phyloP scores from a whole-genome alignment of 2,329 filamentous ascomycete genomes.

The Aureobasidium sp. region DNA sequence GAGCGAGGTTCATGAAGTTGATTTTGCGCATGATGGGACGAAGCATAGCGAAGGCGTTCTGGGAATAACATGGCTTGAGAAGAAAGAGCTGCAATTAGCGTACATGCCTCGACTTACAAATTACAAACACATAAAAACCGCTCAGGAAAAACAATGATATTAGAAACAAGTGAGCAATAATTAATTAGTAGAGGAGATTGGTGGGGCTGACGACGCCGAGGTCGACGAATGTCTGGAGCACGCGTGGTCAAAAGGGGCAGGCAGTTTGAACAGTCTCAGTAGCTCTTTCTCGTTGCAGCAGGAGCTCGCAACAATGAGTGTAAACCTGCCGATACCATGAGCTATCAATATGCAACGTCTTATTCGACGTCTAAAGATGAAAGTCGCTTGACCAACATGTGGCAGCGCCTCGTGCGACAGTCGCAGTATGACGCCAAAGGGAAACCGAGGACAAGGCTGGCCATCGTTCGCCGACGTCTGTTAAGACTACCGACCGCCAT shows the following conservation, averaged over 20 bases:
- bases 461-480: constrained; percentile 4
- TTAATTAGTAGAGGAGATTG: not conserved
- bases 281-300: not conserved
- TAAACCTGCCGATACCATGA: constrained; percentile 13
- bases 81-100: not conserved
- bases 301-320: constrained; percentile 4
- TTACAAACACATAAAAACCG: not conserved
- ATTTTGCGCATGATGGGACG: not conserved
- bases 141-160: not conserved
- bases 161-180: not conserved
- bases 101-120: not conserved
- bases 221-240: not conserved
- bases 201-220: not conserved
- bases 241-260: constrained; percentile 9
- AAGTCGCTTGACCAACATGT: not conserved
- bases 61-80: not conserved
- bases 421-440: constrained; percentile 13
- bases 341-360: constrained; percentile 16
- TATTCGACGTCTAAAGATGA: constrained; percentile 8
- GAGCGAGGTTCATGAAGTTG: not conserved
- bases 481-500: constrained; percentile 44
- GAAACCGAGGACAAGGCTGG: constrained; percentile 2
- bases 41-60: constrained; percentile 14
- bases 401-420: constrained; percentile 9
- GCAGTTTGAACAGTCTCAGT: not conserved